Conservation (phyloP, 768 basidiomycete genomes). For the Tylopilus rubrobrunneus region DNA sequence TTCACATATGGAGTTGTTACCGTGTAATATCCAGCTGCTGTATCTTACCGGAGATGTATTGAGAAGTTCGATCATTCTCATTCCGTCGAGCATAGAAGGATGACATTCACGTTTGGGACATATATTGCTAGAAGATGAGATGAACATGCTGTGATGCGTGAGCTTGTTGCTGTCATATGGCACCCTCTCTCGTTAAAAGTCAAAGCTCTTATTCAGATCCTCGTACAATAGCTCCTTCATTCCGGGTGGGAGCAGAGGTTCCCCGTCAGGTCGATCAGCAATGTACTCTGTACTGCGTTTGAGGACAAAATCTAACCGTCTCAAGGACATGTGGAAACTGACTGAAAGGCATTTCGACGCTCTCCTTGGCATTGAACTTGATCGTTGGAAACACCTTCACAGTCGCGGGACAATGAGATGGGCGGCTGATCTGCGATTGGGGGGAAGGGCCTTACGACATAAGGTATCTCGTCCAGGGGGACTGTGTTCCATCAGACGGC, state of each 20-base stretch:
- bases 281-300: conserved; percentile 43
- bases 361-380: conserved; percentile 78
- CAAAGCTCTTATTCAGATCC: conserved; percentile 85
- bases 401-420: not conserved
- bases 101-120: not conserved
- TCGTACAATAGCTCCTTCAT: conserved; percentile 85
- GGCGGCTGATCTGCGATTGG: not conserved
- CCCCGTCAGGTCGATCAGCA: conserved; percentile 37
- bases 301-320: not conserved
- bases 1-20: conserved; percentile 1
- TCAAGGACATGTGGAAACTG: conserved; percentile 28
- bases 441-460: conserved; percentile 45
- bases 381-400: conserved; percentile 89
- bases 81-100: not conserved
- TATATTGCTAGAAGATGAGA: too few relatives aligned
- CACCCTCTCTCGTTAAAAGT: conserved; percentile 29
- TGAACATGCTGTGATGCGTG: too few relatives aligned
- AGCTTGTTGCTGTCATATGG: too few relatives aligned
- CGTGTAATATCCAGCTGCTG: conserved; percentile 21
- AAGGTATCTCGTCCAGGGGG: conserved; percentile 68
- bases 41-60: conserved; percentile 16
- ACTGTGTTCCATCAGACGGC: conserved; percentile 33
- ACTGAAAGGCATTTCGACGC: conserved; percentile 99
- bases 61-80: not conserved
- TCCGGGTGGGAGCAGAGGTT: conserved; percentile 81